These are phyloP conservation scores for Colletotrichum sp. DNA, from an alignment of 2,329 filamentous ascomycete species.

Conservation along the genomic window DNA sequence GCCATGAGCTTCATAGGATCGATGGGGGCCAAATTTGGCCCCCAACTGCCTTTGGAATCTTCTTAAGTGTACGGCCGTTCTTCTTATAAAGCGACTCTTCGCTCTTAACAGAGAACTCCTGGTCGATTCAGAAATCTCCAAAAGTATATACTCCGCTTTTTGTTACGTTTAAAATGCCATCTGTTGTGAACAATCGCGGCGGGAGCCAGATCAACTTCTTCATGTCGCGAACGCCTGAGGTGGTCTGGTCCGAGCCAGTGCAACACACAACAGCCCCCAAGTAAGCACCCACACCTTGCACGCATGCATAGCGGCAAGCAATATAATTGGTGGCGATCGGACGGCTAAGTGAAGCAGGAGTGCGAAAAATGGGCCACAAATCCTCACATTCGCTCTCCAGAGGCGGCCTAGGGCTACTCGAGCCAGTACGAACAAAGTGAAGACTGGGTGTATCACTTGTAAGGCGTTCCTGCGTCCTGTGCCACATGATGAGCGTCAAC, in stretches of 20 bases:
- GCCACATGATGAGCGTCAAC: not conserved
- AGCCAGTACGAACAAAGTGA: conserved; percentile 34
- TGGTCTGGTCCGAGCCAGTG: not conserved
- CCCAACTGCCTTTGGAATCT: not conserved
- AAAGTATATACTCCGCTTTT: not conserved
- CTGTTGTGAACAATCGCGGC: not conserved
- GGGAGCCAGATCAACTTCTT: conserved; percentile 15
- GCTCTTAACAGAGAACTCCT: not conserved
- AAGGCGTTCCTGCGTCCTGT: conserved; percentile 19
- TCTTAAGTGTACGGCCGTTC: not conserved
- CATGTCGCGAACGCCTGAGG: not conserved
- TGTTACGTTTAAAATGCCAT: not conserved
- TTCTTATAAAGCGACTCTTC: not conserved
- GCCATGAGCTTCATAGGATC: not conserved
- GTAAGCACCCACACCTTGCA: not conserved
- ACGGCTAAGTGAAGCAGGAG: not conserved
- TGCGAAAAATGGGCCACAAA: not conserved
- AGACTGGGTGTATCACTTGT: conserved; percentile 37
- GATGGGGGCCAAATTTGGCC: conserved; percentile 1
- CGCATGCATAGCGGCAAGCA: not conserved
- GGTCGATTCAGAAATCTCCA: not conserved
- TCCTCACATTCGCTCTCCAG: conserved; percentile 31
- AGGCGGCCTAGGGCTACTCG: conserved; percentile 33
- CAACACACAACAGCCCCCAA: not conserved
- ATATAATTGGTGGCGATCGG: not conserved